These are phyloP conservation scores for Fusarium lyarnte DNA, from an alignment of 2,329 filamentous ascomycete genomes.

Conservation along the genomic window DNA sequence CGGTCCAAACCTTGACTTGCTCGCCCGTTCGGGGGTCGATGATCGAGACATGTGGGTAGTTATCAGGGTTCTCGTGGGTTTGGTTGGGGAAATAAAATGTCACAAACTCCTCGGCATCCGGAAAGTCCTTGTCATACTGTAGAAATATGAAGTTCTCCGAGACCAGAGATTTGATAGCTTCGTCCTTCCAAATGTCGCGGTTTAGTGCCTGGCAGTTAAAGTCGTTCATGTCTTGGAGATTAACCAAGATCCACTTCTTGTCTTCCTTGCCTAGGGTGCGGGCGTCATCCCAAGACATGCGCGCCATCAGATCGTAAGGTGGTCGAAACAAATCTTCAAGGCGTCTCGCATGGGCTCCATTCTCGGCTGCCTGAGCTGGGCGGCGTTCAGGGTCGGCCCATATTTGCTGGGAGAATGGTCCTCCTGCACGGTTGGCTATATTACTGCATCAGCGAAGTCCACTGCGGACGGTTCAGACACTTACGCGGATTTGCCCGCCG, in stretches of 20 bases:
- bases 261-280: slow-evolving; percentile 85
- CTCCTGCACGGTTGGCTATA: slow-evolving; percentile 40
- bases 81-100: slow-evolving; percentile 85
- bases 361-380: slow-evolving; percentile 50
- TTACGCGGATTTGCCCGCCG: slow-evolving; percentile 47
- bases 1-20: slow-evolving; percentile 96
- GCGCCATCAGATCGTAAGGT: slow-evolving; percentile 88
- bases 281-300: slow-evolving; percentile 82
- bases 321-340: slow-evolving; percentile 93
- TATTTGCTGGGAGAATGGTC: slow-evolving; percentile 53
- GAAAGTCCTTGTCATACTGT: slow-evolving; percentile 90
- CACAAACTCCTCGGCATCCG: slow-evolving; percentile 80
- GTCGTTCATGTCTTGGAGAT: slow-evolving; percentile 91
- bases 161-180: slow-evolving; percentile 79
- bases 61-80: slow-evolving; percentile 80
- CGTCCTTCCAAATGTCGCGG: slow-evolving; percentile 94
- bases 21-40: slow-evolving; percentile 96
- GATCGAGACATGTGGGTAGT: slow-evolving; percentile 95
- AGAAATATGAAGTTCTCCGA: slow-evolving; percentile 95
- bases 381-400: slow-evolving; percentile 46
- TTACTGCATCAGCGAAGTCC: slow-evolving; percentile 2
- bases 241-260: slow-evolving; percentile 95
- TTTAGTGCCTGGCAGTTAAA: slow-evolving; percentile 97
- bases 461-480: slow-evolving; percentile 5
- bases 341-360: slow-evolving; percentile 74